Conservation (phyloP, 2,329 filamentous ascomycete species). For the Apiospora arundinis region DNA sequence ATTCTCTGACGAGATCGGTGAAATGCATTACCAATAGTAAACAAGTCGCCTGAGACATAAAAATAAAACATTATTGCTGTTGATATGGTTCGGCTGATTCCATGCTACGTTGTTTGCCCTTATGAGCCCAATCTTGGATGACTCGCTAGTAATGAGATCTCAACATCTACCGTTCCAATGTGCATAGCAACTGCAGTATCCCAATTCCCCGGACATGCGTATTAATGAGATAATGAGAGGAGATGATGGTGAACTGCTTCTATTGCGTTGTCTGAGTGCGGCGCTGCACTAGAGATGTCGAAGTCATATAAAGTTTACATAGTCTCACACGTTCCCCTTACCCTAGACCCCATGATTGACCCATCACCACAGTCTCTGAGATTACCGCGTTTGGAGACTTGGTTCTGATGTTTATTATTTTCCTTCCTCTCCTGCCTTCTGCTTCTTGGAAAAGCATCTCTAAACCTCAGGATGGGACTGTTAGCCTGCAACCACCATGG, state of each 20-base stretch:
- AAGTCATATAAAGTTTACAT: constrained; percentile 11
- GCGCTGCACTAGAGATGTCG: constrained; percentile 4
- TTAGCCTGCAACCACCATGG: background rate
- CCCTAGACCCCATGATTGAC: background rate
- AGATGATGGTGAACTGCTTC: background rate
- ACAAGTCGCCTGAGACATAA: background rate
- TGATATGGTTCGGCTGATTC: background rate
- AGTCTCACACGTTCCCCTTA: constrained; percentile 3
- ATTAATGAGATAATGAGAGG: background rate
- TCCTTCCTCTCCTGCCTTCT: background rate
- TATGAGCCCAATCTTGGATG: background rate
- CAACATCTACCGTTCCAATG: background rate
- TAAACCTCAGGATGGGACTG: background rate
- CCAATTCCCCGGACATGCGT: background rate
- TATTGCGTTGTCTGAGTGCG: constrained; percentile 11
- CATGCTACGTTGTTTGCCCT: background rate
- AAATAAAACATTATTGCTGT: background rate
- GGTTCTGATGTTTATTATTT: background rate
- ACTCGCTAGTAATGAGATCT: background rate
- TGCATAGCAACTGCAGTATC: background rate
- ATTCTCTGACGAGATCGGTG: no score
- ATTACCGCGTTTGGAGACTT: background rate
- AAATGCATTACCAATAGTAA: background rate
- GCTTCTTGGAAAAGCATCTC: background rate
- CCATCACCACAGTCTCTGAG: background rate